A percentile compares a stretch with the other conserved stretches of the same genome.
Evolutionary conservation across 805 yeast species (phyloP).

Genomic region (Ogataea thermomethanolica): DNA sequence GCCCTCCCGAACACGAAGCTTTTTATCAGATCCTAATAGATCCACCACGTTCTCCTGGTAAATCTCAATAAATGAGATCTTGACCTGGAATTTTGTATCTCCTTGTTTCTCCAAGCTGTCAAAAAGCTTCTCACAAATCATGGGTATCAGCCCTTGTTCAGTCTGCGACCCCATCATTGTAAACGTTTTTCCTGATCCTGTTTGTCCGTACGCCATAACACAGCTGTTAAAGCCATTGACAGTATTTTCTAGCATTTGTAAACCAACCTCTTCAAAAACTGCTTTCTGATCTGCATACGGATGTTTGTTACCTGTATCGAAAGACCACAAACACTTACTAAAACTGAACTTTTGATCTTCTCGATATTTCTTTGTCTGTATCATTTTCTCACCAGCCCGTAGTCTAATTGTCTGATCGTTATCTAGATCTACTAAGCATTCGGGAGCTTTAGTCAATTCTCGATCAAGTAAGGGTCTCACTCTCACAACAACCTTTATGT

Average conservation of each 20-base stretch:
- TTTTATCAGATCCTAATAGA: conserved; percentile 37
- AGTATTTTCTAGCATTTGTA: conserved; percentile 57
- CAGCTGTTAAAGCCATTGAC: conserved; percentile 51
- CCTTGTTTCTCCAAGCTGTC: conserved; percentile 33
- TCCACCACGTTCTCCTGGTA: conserved; percentile 77
- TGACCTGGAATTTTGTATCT: conserved; percentile 39
- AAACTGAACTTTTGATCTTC: conserved; percentile 41
- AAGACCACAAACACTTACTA: conserved; percentile 53
- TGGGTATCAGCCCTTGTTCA: conserved; percentile 65
- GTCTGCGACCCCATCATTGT: conserved; percentile 63
- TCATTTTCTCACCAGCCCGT: conserved; percentile 7
- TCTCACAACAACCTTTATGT: conserved; percentile 37
- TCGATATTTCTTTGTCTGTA: conserved; percentile 17
- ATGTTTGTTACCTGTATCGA: conserved; percentile 27
- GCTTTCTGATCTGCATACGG: conserved; percentile 44
- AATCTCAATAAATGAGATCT: conserved; percentile 66
- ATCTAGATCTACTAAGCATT: conserved; percentile 31
- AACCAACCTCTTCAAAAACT: conserved; percentile 55
- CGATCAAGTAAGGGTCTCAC: conserved; percentile 42
- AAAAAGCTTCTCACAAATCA: conserved; percentile 53
- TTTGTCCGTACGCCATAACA: conserved; percentile 65
- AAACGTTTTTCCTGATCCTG: conserved; percentile 77
- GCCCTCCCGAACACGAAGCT: conserved; percentile 55
- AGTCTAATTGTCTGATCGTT: conserved; percentile 8
- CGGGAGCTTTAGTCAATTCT: conserved; percentile 23